Percentiles rank a stretch among this genome's conserved stretches.
These are phyloP conservation scores for Fraxinus nigra DNA, from an alignment of 305 asterid genomes.

Conservation along the genomic window DNA sequence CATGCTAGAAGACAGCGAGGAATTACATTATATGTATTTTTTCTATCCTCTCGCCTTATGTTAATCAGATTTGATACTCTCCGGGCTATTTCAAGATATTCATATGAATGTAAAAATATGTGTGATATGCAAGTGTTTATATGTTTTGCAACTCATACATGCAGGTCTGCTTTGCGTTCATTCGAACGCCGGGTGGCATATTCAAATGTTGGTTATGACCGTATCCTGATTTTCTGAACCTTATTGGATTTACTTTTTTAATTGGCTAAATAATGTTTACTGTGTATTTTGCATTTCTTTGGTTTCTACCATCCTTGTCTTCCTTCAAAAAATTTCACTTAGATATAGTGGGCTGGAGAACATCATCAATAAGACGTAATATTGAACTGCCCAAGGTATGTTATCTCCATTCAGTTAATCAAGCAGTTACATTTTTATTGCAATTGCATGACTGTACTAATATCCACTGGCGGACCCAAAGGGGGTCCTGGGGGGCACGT, in stretches of 20 bases:
- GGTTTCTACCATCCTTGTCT: conserved; percentile 22
- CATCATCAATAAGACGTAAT: conserved; percentile 86
- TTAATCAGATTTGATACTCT: conserved; percentile 3
- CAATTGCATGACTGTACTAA: conserved; percentile 7
- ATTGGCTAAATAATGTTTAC: conserved; percentile 11
- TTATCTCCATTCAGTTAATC: conserved; percentile 10
- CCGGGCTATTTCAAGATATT: conserved; percentile 9
- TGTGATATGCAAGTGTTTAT: conserved; percentile 3
- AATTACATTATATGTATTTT: conserved; percentile 60
- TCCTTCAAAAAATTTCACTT: conserved; percentile 36
- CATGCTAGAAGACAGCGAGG: conserved; percentile 73
- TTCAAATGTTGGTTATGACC: conserved; percentile 80
- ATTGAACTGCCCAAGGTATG: conserved; percentile 85
- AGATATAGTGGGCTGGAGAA: conserved; percentile 99
- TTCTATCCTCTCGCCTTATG: background rate
- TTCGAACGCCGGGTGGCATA: conserved; percentile 78
- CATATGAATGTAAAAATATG: background rate
- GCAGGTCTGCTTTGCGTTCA: conserved; percentile 79
- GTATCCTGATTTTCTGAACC: conserved; percentile 51
- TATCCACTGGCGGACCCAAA: no score
- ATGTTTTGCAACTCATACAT: conserved; percentile 15
- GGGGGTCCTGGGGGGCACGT: no score
- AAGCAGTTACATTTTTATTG: conserved; percentile 2
- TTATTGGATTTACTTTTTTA: background rate
- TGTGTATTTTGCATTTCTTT: background rate